Conservation (phyloP, 495 filamentous ascomycete species). For the Monascus purpureus region DNA sequence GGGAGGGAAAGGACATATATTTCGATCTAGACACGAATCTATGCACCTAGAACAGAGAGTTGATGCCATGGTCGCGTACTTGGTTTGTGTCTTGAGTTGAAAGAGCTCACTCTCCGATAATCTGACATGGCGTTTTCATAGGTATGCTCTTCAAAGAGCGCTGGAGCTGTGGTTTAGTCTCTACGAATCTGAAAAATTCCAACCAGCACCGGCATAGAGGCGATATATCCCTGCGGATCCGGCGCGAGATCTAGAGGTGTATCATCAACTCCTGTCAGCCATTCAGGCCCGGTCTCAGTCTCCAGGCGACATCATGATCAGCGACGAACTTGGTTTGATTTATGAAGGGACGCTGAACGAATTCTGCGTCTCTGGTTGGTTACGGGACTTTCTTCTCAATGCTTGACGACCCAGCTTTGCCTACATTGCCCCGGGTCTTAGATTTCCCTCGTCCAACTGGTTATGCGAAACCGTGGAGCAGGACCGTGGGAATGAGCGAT, state of each 20-base stretch:
- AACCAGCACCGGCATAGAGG: neutral
- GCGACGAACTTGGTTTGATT: neutral
- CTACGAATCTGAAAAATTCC: neutral
- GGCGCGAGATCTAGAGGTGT: neutral
- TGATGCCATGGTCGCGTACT: too few species aligned
- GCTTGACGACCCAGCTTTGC: too few species aligned
- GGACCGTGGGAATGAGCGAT: neutral
- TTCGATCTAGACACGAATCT: too few species aligned
- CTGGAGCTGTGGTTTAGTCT: too few species aligned
- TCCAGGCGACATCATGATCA: neutral
- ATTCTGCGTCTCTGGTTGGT: neutral
- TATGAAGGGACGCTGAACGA: neutral
- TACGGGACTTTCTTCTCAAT: neutral
- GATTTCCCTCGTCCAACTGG: too few species aligned
- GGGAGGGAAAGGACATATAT: too few species aligned
- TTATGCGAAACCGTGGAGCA: neutral
- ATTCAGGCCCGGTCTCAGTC: neutral
- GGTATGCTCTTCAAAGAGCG: too few species aligned
- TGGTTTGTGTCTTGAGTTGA: neutral
- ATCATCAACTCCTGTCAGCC: neutral
- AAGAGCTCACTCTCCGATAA: neutral
- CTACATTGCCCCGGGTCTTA: too few species aligned
- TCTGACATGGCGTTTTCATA: too few species aligned
- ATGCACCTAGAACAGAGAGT: too few species aligned
- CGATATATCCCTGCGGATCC: neutral